Evolutionary conservation across 805 yeast species (phyloP), one percentile per base, ranked within the genome.

Genomic region (Diddensiella santjacobensis): DNA sequence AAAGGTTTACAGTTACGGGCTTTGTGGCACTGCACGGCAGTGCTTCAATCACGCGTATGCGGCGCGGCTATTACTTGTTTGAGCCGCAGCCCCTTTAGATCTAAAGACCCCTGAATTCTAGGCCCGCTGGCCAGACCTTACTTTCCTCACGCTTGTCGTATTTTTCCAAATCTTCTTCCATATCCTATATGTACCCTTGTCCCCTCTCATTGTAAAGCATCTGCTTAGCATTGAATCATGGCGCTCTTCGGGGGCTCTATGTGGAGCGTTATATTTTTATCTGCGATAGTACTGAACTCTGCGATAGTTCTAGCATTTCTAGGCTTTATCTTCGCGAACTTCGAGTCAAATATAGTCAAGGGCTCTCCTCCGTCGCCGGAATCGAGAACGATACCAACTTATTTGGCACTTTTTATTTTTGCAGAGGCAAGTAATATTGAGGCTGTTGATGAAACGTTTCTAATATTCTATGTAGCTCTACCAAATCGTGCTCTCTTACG

Each of bases 351-450:
- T 42, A 44, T 60, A 13, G 40, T 45, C 4, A 15, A 44, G 13
- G 46, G 35, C 30, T 31, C 49, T 29, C 53, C 56, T 3, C 24
- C 40, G 26, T 36, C 52, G 3, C 51, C 66, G 1, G 58, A 58
- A 22, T 48, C 62, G 1, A 55, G 60, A 19, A 56, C 68, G 3
- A 61, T 65, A 40, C 66, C 67, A 6, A 72, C 75, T 17, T 74
- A 67, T 55, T 58, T 75, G 48, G 74, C 79, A 1, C 61, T 75
- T n/a, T 74, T 73, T 56, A 71, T 73, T 30, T 75, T 75, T 55
- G 75, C 77, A 3, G 71, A 61, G 44, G 54, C 43, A 50, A n/a
- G 50, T 22, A n/a, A n/a, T 35, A 15, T 8, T 13, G 38, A 35
- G n/a, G n/a, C 38, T 13, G 38, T 35, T 35, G 8, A 15, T 11